These are phyloP conservation scores for Trametes gibbosa DNA, from an alignment of 768 basidiomycete species.

Conservation along the genomic window DNA sequence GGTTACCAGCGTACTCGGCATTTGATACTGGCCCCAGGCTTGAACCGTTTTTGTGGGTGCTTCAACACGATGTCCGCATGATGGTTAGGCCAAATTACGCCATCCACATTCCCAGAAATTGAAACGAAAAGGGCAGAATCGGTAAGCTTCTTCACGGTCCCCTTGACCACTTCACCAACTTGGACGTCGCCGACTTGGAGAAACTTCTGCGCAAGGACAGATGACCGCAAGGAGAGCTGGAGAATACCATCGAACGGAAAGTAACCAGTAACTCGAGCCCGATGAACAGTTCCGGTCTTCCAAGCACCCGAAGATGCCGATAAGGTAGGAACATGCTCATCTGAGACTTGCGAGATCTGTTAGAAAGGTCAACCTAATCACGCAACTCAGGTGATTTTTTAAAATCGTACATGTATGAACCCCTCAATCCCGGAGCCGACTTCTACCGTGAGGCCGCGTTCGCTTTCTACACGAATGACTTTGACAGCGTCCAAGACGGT, in stretches of 20 bases:
- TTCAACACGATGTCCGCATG: slow-evolving; percentile 95
- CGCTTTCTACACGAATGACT: slow-evolving; percentile 70
- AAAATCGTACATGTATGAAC: slow-evolving; percentile 76
- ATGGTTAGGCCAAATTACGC: slow-evolving; percentile 91
- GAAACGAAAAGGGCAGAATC: slow-evolving; percentile 82
- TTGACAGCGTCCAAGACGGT: slow-evolving; percentile 68
- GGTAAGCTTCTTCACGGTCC: slow-evolving; percentile 81
- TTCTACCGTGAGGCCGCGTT: slow-evolving; percentile 77
- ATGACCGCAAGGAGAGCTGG: slow-evolving; percentile 82
- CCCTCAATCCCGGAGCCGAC: slow-evolving; percentile 65
- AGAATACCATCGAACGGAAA: slow-evolving; percentile 84
- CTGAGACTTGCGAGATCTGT: slow-evolving; percentile 92
- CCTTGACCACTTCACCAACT: slow-evolving; percentile 85
- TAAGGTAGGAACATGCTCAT: slow-evolving; percentile 84
- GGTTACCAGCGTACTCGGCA: slow-evolving; percentile 60
- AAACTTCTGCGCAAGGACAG: slow-evolving; percentile 83
- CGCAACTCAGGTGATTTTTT: too few relatives aligned
- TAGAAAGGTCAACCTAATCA: background rate
- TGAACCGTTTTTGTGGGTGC: slow-evolving; percentile 90
- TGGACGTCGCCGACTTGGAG: slow-evolving; percentile 77
- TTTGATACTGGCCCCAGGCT: slow-evolving; percentile 76
- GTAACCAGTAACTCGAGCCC: slow-evolving; percentile 84
- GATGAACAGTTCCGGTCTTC: slow-evolving; percentile 76
- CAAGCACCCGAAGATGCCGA: slow-evolving; percentile 70
- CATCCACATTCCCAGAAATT: slow-evolving; percentile 84